Conservation (phyloP, 108 stramenopile genomes). For the Poteriospumella lacustris region DNA sequence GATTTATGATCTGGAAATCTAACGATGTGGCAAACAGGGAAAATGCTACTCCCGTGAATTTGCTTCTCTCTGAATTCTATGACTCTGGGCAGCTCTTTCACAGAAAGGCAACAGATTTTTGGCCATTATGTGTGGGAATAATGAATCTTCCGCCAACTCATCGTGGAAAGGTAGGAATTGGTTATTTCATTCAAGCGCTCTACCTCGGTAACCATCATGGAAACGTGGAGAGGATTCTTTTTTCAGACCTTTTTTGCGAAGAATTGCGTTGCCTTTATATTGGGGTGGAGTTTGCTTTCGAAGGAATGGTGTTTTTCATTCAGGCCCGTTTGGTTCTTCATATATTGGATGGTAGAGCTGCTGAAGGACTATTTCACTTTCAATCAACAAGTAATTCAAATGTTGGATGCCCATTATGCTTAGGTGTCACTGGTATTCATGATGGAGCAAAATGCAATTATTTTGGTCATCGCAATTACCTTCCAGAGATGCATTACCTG, state of each 20-base stretch:
- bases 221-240: slow-evolving; percentile 10
- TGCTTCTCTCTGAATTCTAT: slow-evolving; percentile 11
- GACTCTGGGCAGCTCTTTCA: slow-evolving; percentile 22
- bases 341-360: slow-evolving; percentile 14
- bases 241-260: slow-evolving; percentile 14
- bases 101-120: not conserved
- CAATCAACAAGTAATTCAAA: slow-evolving; percentile 14
- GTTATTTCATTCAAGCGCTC: not conserved
- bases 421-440: slow-evolving; percentile 20
- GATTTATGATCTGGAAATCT: not conserved
- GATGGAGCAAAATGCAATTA: slow-evolving; percentile 10
- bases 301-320: slow-evolving; percentile 4
- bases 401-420: slow-evolving; percentile 11
- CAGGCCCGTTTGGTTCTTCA: slow-evolving; percentile 3
- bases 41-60: slow-evolving; percentile 10
- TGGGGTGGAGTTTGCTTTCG: not conserved
- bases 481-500: slow-evolving; percentile 17
- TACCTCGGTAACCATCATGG: slow-evolving; percentile 7
- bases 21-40: not conserved
- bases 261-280: slow-evolving; percentile 25
- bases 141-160: slow-evolving; percentile 17
- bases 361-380: not conserved
- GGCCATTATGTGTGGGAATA: slow-evolving; percentile 19
- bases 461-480: slow-evolving; percentile 10
- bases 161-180: slow-evolving; percentile 17